phyloP scores from a whole-genome alignment of 495 filamentous ascomycete genomes.

The Penicillium cataractarum region DNA sequence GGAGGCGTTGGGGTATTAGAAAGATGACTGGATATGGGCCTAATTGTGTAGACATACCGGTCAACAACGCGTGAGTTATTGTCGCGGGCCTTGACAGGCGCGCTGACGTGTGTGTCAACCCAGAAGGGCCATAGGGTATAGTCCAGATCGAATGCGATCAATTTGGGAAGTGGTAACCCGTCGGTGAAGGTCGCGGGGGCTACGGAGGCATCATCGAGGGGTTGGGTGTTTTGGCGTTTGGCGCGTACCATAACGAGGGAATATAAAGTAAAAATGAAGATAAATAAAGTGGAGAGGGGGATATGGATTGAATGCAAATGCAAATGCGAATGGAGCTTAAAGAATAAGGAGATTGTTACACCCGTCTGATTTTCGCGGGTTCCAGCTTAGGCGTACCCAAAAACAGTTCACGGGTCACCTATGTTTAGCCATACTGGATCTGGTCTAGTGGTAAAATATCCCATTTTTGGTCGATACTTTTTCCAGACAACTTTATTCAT shows the following conservation, averaged over 20 bases:
- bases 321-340: too few relatives aligned
- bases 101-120: conserved; percentile 88
- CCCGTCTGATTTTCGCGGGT: too few relatives aligned
- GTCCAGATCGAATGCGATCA: conserved; percentile 93
- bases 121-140: conserved; percentile 98
- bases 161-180: conserved; percentile 76
- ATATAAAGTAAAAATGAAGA: not conserved
- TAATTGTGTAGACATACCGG: conserved; percentile 33
- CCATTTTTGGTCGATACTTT: too few relatives aligned
- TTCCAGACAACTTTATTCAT: too few relatives aligned
- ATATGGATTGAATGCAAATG: not conserved
- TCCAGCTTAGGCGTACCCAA: too few relatives aligned
- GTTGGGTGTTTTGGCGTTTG: conserved; percentile 44
- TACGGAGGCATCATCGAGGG: conserved; percentile 43
- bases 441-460: too few relatives aligned
- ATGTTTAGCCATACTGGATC: too few relatives aligned
- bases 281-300: not conserved
- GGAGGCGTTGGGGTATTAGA: conserved; percentile 10
- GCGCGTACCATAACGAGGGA: conserved; percentile 33
- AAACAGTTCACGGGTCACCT: too few relatives aligned
- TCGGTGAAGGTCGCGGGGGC: conserved; percentile 71
- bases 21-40: not conserved
- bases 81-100: conserved; percentile 70
- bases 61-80: conserved; percentile 58
- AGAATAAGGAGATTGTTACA: too few relatives aligned